phyloP scores from a whole-genome alignment of 1,284 basidiomycete genomes.

The Sanghuangporus sanghuang region DNA sequence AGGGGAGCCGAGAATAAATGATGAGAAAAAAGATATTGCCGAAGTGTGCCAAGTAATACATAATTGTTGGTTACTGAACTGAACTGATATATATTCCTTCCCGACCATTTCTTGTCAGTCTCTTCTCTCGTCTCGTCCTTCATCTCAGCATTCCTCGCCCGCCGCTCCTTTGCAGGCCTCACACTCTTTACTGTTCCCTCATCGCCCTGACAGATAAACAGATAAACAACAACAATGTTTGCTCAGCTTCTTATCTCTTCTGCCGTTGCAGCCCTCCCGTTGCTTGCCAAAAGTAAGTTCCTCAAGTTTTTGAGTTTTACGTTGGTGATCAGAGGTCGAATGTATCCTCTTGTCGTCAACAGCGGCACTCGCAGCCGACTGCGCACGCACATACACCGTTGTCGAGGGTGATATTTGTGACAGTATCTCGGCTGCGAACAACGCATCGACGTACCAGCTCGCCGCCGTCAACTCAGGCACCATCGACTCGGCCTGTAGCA shows the following conservation, averaged over 20 bases:
- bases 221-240: slow-evolving; percentile 15
- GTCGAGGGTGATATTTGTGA: slow-evolving; percentile 61
- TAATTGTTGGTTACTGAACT: not conserved
- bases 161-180: slow-evolving; percentile 10
- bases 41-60: not conserved
- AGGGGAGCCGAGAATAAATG: not conserved
- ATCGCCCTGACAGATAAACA: not conserved
- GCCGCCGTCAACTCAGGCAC: slow-evolving; percentile 46
- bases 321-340: not conserved
- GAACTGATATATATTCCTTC: not conserved
- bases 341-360: not conserved
- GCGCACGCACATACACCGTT: slow-evolving; percentile 52
- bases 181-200: slow-evolving; percentile 1
- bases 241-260: slow-evolving; percentile 5
- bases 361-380: slow-evolving; percentile 14
- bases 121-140: not conserved
- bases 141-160: not conserved
- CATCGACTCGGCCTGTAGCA: slow-evolving; percentile 44
- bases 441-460: slow-evolving; percentile 74
- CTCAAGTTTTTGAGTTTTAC: slow-evolving; percentile 20
- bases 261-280: slow-evolving; percentile 12
- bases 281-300: slow-evolving; percentile 10
- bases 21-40: not conserved
- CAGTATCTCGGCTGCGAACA: slow-evolving; percentile 56
- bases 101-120: not conserved